phyloP scores from a whole-genome alignment of 78 protist genomes.

The Mastigamoeba balamuthi region DNA sequence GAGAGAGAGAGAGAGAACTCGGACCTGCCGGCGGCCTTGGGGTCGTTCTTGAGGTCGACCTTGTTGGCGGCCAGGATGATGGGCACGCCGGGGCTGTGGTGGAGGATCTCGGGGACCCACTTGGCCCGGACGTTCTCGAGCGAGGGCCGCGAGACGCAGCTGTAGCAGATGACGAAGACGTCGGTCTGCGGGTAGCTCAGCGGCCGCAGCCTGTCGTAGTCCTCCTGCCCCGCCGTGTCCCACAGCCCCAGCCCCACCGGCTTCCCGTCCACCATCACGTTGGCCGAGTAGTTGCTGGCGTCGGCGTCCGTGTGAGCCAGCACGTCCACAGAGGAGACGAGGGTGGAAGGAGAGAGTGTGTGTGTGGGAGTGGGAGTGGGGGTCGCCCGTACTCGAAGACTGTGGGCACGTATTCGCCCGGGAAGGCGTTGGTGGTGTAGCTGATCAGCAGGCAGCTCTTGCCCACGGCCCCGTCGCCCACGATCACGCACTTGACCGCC shows the following conservation, averaged over 20 bases:
- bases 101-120: background rate
- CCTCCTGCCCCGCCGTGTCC: constrained; percentile 40
- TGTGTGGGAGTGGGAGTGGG: no score
- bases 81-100: constrained; percentile 45
- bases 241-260: constrained; percentile 19
- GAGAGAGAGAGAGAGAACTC: no score
- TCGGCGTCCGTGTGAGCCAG: no score
- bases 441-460: constrained; percentile 76
- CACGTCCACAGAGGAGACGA: no score
- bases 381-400: no score
- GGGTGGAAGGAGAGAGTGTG: no score
- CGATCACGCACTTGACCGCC: constrained; percentile 79
- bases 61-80: constrained; percentile 77
- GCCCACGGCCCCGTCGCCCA: constrained; percentile 89
- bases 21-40: no score
- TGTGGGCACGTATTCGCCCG: no score
- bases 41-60: constrained; percentile 27
- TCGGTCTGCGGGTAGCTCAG: constrained; percentile 43
- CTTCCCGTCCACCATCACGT: constrained; percentile 1
- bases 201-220: constrained; percentile 10
- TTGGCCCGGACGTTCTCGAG: constrained; percentile 53
- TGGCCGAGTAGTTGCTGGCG: constrained; percentile 3
- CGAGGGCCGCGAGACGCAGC: constrained; percentile 36
- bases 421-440: constrained; percentile 85
- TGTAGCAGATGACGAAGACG: constrained; percentile 11